Base-by-base conservation (phyloP, 2,329 filamentous ascomycete species). In the Fusarium mexicanum region DNA sequence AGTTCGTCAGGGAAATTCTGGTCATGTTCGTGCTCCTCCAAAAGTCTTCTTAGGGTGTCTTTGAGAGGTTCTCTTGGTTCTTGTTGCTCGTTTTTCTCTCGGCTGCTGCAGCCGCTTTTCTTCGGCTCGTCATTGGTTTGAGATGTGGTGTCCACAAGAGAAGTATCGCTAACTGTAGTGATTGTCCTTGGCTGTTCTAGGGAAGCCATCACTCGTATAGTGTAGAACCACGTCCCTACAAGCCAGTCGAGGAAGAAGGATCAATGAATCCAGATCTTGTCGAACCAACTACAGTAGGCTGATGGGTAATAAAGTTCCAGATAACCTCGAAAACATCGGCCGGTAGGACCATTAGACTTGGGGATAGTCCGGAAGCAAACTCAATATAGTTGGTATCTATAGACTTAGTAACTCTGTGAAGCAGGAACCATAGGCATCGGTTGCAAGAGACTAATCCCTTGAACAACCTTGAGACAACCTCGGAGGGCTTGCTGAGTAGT, bases 1-100 rank as follows among this genome's bases (percentile, higher is more conserved):
- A 85, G 80, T 11, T 79, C 69, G 33, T 81, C 78, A 1, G 85
- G 84, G 61, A 87, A 87, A 78, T 87, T 87, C 40, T 85, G 85
- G 61, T 87, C 86, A 35, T 82, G 79, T 46, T 84, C 81, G 70
- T 87, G 83, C 29, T 86, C 82, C 14, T 80, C 73, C 24, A 86
- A 71, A 13, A 86, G 72, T 11, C 18, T 46, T 46, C 68, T 29
- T 5, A 80, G 68, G 11, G 58, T 54, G 5, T 63, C 38, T 7
- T 48, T 38, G 5, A 75, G 57, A 35, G 17, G 26, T 12, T 35
- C 33, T 22, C 68, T 41, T 11, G 61, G 2, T 26, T 20, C 29
- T 22, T 55, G 35, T 17, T 55, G 35, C 35, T 29, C 24, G 10
- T 38, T 41, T 12, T 29, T 41, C 20, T n/a, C 35, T 29, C 6